Conservation (phyloP, 176 grass and related monocot genomes). For the Oryza longistaminata region DNA sequence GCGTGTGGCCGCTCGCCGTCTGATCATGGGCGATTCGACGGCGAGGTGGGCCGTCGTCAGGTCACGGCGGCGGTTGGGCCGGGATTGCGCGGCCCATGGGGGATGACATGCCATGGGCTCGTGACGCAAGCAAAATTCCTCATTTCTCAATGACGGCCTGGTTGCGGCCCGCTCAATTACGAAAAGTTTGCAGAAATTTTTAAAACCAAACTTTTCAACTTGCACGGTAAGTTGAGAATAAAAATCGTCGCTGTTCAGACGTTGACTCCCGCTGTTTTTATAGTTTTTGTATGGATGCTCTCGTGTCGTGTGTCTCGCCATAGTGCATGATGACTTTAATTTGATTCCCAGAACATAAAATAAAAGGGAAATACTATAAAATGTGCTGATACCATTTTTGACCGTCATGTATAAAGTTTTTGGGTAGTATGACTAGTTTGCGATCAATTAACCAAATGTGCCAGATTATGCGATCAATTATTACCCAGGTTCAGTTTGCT, state of each 20-base stretch:
- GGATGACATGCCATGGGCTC: no score
- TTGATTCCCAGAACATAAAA: neutral
- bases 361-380: neutral
- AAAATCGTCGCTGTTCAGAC: neutral
- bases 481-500: neutral
- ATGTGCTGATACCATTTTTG: neutral
- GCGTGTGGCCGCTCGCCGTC: no score
- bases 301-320: neutral
- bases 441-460: neutral
- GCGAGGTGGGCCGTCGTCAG: no score
- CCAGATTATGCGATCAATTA: neutral
- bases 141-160: no score
- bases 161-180: no score
- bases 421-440: neutral
- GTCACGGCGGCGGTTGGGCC: no score
- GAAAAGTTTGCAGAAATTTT: neutral
- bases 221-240: neutral
- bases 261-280: neutral
- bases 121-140: no score
- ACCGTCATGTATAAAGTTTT: neutral
- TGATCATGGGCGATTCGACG: no score
- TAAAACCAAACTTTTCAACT: neutral
- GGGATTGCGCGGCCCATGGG: no score
- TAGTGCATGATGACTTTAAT: neutral
- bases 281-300: neutral